A percentile compares a stretch with the other conserved stretches of the same genome.
Evolutionary conservation across 2,329 filamentous ascomycete species (phyloP).

Genomic region (Trichoderma sp.): DNA sequence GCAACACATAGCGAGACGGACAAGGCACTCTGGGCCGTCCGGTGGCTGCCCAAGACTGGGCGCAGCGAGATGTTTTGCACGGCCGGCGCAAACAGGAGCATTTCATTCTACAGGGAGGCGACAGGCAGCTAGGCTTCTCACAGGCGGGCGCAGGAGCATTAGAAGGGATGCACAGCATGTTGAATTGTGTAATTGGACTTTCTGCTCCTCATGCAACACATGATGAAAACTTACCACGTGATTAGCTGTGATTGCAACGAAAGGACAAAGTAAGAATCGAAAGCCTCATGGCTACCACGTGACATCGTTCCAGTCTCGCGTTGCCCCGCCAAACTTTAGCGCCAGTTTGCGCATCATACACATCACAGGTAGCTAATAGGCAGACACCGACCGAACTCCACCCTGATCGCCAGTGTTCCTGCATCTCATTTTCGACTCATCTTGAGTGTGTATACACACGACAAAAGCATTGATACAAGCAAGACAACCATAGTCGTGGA

Average conservation of each 20-base stretch:
- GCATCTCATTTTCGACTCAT: neutral
- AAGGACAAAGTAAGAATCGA: neutral
- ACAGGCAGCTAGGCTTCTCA: constrained; percentile 55
- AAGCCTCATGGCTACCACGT: constrained; percentile 39
- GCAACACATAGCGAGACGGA: constrained; percentile 92
- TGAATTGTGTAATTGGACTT: neutral
- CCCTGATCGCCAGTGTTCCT: neutral
- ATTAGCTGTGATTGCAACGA: neutral
- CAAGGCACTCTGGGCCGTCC: constrained; percentile 77
- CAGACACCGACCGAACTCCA: constrained; percentile 7
- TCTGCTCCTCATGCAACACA: neutral
- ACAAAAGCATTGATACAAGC: neutral
- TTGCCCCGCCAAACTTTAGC: constrained; percentile 52
- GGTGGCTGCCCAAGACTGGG: constrained; percentile 73
- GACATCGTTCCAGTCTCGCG: constrained; percentile 48
- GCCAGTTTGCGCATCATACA: neutral
- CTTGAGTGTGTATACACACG: neutral
- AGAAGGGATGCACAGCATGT: neutral
- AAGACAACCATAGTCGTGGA: neutral
- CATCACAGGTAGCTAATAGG: neutral
- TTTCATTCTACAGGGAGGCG: constrained; percentile 83
- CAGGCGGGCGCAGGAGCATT: neutral
- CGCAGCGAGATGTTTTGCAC: constrained; percentile 74
- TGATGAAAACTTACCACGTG: constrained; percentile 17
- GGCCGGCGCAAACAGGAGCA: constrained; percentile 70